A percentile compares a stretch with the other conserved stretches of the same genome.
phyloP scores from a whole-genome alignment of 768 basidiomycete species.

The Filobasidium floriforme region DNA sequence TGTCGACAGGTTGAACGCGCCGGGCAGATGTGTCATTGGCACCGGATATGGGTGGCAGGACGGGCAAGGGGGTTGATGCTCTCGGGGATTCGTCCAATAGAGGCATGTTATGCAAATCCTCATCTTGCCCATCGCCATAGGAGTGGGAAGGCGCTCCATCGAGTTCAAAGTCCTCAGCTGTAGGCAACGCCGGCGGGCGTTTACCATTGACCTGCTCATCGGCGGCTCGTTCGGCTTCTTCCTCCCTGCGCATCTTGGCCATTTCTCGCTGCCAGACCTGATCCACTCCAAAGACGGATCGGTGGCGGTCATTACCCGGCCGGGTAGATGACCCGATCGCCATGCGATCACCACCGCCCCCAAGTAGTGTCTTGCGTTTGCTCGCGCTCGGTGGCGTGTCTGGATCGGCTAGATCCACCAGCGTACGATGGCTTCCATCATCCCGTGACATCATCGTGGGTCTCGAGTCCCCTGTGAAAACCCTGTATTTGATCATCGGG shows the following conservation, averaged over 20 bases:
- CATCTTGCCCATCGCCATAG: background rate
- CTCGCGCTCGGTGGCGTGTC: background rate
- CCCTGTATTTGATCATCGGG: conserved; percentile 48
- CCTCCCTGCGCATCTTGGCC: conserved; percentile 67
- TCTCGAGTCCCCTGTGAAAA: conserved; percentile 77
- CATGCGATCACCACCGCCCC: no score
- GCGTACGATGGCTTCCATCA: background rate
- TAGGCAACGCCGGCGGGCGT: background rate
- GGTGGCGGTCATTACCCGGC: conserved; percentile 47
- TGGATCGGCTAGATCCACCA: background rate
- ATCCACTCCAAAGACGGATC: conserved; percentile 89
- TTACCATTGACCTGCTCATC: conserved; percentile 10
- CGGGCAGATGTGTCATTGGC: background rate
- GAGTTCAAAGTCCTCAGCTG: background rate
- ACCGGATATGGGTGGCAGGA: background rate
- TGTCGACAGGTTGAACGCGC: conserved; percentile 24
- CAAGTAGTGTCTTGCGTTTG: no score
- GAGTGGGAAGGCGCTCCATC: background rate
- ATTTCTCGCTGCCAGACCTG: conserved; percentile 87
- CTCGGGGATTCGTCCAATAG: background rate
- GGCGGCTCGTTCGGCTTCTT: conserved; percentile 55
- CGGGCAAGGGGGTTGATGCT: background rate
- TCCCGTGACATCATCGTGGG: conserved; percentile 81
- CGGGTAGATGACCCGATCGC: background rate
- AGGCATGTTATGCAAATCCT: background rate